Conservation (phyloP, 1,284 basidiomycete species). For the Amylostereum areolatum region DNA sequence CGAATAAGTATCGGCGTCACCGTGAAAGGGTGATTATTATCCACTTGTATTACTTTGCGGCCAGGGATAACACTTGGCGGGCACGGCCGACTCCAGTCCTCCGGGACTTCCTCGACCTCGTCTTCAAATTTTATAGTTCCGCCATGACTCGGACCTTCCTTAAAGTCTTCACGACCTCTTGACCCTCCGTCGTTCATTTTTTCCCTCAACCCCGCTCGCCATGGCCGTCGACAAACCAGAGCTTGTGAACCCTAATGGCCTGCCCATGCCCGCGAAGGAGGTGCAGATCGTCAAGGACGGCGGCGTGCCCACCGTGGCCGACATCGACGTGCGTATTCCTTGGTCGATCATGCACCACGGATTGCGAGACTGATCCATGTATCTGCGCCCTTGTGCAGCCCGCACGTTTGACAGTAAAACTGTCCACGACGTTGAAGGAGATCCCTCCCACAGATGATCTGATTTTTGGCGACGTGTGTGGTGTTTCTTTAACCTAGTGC, state of each 20-base stretch:
- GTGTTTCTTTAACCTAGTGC: background rate
- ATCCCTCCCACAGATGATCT: conserved; percentile 34
- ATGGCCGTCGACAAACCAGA: conserved; percentile 6
- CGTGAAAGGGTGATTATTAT: too few species aligned
- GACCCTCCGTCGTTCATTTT: too few species aligned
- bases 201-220: too few species aligned
- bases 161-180: too few species aligned
- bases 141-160: too few species aligned
- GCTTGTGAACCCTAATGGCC: conserved; percentile 9
- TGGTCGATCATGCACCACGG: background rate
- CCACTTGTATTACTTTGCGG: too few species aligned
- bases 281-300: conserved; percentile 11
- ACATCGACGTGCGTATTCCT: conserved; percentile 10
- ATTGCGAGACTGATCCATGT: background rate
- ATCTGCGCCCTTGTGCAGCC: conserved; percentile 23
- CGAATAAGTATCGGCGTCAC: too few species aligned
- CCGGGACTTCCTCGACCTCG: too few species aligned
- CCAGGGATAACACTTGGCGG: too few species aligned
- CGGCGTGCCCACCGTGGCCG: conserved; percentile 2
- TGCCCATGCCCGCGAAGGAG: conserved; percentile 7
- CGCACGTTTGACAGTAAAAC: conserved; percentile 36
- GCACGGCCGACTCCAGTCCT: too few species aligned
- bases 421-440: conserved; percentile 29
- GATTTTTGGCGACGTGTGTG: conserved; percentile 35
- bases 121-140: too few species aligned